Base-by-base conservation (phyloP, 768 basidiomycete species). In the Boletales sp. region DNA sequence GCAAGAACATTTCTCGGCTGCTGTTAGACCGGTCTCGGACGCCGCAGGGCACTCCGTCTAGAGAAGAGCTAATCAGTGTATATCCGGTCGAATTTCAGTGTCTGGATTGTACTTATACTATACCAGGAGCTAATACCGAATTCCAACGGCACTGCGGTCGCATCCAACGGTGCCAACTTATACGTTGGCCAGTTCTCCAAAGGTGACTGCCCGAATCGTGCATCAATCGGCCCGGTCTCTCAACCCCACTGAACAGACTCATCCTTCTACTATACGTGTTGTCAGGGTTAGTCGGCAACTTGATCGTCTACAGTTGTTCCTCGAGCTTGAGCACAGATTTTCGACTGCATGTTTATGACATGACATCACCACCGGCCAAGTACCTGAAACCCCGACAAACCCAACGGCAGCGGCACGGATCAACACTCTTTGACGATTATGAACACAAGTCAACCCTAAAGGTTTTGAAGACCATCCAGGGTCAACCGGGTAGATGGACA, bases 241-340 rank as follows among this genome's bases (percentile, higher is more conserved):
- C 40, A 43, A 31, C 36, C 21, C 45, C 7, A n/a, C 15, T 45
- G 29, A 37, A 43, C 41, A 89, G 91, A 93, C 62, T 87, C 90
- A 0, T 84, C 87, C 0, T 94, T 97, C 66, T 97, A 90, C 65
- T 97, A 97, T 66, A 93, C 94, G 4, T 95, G 94, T 58, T 83
- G 81, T 40, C 86, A 89, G 79, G 88, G 87, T 87, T 50, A 46
- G 63, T 50, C 11, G 6, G 38, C n/a, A 17, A 43, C 40, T 29
- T 14, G n/a, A 21, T 35, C 31, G 8, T n/a, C 49, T 36, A 36
- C 18, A 14, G 2, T 32, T n/a, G 14, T 42, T 30, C 30, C 27
- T 52, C 43, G 18, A 44, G 42, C 44, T 45, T 31, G 30, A 37
- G 31, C 35, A 47, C 49, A 88, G 92, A 95, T 67, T 98, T 94